Evolutionary conservation across 192 early-diverging fungal genomes (phyloP).

Genomic region (Entophlyctis luteolus): DNA sequence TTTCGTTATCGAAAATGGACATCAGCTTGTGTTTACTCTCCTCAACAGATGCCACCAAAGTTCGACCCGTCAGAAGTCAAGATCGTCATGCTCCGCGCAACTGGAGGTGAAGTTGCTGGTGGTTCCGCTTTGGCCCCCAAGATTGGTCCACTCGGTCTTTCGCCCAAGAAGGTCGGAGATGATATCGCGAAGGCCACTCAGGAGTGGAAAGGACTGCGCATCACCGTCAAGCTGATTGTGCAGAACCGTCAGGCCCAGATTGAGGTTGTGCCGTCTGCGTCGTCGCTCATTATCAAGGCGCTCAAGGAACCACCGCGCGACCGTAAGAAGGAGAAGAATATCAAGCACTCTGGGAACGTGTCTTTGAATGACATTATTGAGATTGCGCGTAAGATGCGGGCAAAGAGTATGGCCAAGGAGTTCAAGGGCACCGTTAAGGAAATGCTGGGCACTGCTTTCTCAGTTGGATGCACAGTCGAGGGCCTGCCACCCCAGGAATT

Average conservation of each 20-base stretch:
- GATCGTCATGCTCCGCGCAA: conserved; percentile 89
- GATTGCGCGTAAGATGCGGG: conserved; percentile 91
- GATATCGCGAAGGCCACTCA: conserved; percentile 99
- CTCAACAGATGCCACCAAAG: conserved; percentile 95
- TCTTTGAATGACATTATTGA: conserved; percentile 89
- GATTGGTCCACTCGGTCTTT: conserved; percentile 99
- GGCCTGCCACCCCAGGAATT: conserved; percentile 89
- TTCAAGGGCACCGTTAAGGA: conserved; percentile 93
- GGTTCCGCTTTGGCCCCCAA: conserved; percentile 97
- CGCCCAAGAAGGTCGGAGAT: conserved; percentile 99
- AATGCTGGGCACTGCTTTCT: conserved; percentile 92
- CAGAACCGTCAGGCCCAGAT: conserved; percentile 99
- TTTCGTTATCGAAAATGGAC: no score
- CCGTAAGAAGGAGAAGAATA: conserved; percentile 99
- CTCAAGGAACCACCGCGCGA: conserved; percentile 96
- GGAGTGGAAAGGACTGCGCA: conserved; percentile 98
- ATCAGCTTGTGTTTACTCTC: no score
- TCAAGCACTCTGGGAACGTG: conserved; percentile 96
- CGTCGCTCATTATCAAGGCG: conserved; percentile 93
- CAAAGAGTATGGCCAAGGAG: conserved; percentile 92
- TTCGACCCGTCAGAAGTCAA: conserved; percentile 76
- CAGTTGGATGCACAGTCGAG: conserved; percentile 96
- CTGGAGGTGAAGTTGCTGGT: conserved; percentile 97
- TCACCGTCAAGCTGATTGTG: conserved; percentile 97
- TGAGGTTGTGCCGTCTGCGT: conserved; percentile 93